These are phyloP conservation scores for Magnusiomyces ingens DNA, from an alignment of 1,139 yeast genomes.

Conservation along the genomic window DNA sequence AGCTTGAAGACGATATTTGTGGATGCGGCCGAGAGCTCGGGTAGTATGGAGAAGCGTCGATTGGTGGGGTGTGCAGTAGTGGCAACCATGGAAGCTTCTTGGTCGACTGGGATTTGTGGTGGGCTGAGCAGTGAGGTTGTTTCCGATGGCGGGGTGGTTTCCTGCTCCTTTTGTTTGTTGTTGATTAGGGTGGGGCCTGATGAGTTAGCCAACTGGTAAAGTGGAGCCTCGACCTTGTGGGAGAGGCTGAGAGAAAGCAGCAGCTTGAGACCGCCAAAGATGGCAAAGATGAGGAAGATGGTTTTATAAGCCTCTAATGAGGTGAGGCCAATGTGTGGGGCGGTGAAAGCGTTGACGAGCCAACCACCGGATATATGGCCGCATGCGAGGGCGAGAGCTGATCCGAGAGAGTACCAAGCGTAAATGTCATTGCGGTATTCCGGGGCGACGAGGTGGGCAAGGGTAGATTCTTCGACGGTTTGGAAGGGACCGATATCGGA, in stretches of 20 bases:
- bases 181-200: too few relatives aligned
- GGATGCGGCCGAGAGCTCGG: conserved; percentile 18
- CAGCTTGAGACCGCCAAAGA: conserved; percentile 51
- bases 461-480: conserved; percentile 77
- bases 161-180: not conserved
- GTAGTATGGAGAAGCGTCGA: conserved; percentile 6
- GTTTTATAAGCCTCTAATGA: conserved; percentile 46
- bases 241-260: conserved; percentile 49
- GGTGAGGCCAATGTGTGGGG: conserved; percentile 33
- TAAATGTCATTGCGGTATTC: conserved; percentile 26
- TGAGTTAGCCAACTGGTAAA: not conserved
- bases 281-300: conserved; percentile 53
- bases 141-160: conserved; percentile 3
- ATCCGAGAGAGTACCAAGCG: not conserved
- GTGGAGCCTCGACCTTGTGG: conserved; percentile 43
- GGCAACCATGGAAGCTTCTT: not conserved
- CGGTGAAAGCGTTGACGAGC: conserved; percentile 33
- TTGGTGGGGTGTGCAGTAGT: not conserved
- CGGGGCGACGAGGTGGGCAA: conserved; percentile 72
- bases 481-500: conserved; percentile 92
- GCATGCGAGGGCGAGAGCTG: conserved; percentile 67
- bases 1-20: conserved; percentile 27
- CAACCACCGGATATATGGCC: conserved; percentile 68
- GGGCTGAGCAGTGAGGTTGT: conserved; percentile 8
- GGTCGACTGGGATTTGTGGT: not conserved